Evolutionary conservation across 768 basidiomycete genomes (phyloP), one percentile per base, ranked within the genome.

Genomic region (Suillus occidentalis): DNA sequence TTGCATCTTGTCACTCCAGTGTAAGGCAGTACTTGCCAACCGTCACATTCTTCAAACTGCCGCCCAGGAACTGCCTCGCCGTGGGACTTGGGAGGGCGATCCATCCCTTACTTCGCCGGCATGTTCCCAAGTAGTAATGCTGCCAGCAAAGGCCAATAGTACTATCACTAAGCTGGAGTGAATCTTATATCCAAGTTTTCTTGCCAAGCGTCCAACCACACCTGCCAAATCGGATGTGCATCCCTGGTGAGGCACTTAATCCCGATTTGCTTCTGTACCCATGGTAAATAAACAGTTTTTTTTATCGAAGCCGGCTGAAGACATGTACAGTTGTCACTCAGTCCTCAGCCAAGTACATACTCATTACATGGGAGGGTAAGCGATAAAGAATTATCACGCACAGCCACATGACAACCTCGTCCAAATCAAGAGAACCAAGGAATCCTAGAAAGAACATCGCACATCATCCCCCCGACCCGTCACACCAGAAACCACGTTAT

Each of bases 401-500:
- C 64, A 67, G 74, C 76, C 74, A 75, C 68, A 76, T 76, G 69
- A 73, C 68, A 72, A 75, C 70, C 70, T 57, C 42, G 68, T 56
- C 63, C 60, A 34, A 56, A 67, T 69, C 57, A 66, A 66, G 57
- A 60, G 64, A 56, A 63, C 58, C 64, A 61, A 60, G 64, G 64
- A 59, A 67, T 61, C 65, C 63, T 53, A 64, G 65, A 47, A 65
- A 49, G 57, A 60, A 60, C 64, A 74, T 67, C 71, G 67, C 75
- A 71, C 56, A 64, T 47, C 42, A 42, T 61, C 22, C 39, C 56
- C 53, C 65, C 59, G 67, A 63, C 64, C 66, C 58, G 55, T 71
- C 66, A 71, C 67, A 55, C 66, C 58, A 63, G 25, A 61, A 63
- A 66, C 63, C 66, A 64, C 59, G 63, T 62, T 74, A 63, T 63